Evolutionary conservation across 2,329 filamentous ascomycete species (phyloP).

Genomic region (Exophiala alcalophila): DNA sequence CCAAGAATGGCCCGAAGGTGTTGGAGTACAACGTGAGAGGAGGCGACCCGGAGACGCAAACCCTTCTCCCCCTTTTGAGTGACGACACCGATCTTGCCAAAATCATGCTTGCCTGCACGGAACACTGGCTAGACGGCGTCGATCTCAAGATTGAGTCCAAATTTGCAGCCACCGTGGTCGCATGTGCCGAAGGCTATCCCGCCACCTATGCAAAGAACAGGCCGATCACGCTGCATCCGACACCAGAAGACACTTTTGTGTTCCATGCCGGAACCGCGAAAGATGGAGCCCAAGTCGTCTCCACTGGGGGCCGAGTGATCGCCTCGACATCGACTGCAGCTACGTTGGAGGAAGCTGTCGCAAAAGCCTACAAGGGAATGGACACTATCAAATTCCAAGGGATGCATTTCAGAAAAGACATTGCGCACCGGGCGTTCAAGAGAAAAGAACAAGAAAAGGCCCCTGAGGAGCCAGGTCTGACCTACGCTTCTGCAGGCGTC

Average conservation of each 20-base stretch:
- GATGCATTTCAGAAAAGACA: constrained; percentile 91
- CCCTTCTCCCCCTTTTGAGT: constrained; percentile 68
- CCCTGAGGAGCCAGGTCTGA: constrained; percentile 51
- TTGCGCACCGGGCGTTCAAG: constrained; percentile 66
- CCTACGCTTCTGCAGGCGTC: constrained; percentile 89
- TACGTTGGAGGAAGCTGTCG: constrained; percentile 76
- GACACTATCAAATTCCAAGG: constrained; percentile 76
- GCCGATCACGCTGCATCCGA: constrained; percentile 55
- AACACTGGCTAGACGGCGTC: constrained; percentile 69
- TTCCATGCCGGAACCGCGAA: constrained; percentile 86
- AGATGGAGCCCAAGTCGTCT: constrained; percentile 61
- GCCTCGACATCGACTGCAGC: constrained; percentile 78
- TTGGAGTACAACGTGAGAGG: constrained; percentile 93
- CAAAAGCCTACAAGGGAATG: constrained; percentile 82
- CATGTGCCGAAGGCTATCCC: constrained; percentile 88
- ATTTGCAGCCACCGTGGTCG: constrained; percentile 88
- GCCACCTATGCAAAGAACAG: constrained; percentile 79
- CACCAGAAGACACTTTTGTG: constrained; percentile 61
- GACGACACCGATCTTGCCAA: constrained; percentile 79
- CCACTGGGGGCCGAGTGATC: constrained; percentile 86
- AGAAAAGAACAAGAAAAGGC: constrained; percentile 17
- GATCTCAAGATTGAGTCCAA: constrained; percentile 64
- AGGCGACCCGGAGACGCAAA: constrained; percentile 89
- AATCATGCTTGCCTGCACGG: constrained; percentile 80
- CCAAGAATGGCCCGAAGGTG: constrained; percentile 72